These are phyloP conservation scores for Trypanosoma cruzi DNA, from an alignment of 208 protist genomes.

Conservation along the genomic window DNA sequence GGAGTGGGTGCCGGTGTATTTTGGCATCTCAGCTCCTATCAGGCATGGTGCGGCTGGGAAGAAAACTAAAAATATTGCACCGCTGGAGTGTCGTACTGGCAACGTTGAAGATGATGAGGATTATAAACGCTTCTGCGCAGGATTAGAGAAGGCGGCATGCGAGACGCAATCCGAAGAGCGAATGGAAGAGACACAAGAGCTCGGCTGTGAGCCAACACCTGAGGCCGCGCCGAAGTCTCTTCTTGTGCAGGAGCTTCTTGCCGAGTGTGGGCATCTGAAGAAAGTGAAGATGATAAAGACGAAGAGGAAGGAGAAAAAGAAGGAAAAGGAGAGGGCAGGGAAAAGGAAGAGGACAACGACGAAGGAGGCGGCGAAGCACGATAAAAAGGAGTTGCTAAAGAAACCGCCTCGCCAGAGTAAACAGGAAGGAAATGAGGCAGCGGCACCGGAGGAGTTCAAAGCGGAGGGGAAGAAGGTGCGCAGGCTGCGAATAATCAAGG, in stretches of 20 bases:
- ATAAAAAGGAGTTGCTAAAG: background rate
- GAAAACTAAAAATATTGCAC: background rate
- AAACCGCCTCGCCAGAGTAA: background rate
- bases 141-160: background rate
- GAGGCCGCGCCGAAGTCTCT: conserved; percentile 2
- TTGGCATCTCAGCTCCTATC: background rate
- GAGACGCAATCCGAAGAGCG: background rate
- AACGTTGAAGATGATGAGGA: conserved; percentile 21
- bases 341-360: background rate
- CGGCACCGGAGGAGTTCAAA: background rate
- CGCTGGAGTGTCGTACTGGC: background rate
- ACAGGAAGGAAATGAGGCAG: background rate
- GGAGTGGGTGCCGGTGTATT: conserved; percentile 13
- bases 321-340: background rate
- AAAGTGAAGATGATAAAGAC: background rate
- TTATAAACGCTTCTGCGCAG: conserved; percentile 14
- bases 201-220: background rate
- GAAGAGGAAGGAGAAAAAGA: background rate
- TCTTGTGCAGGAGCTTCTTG: conserved; percentile 12
- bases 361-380: background rate
- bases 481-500: background rate
- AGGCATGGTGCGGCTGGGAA: background rate
- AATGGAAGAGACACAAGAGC: background rate
- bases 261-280: background rate
- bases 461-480: background rate